Evolutionary conservation across 306 rosid genomes (phyloP), one percentile per base, ranked within the genome.

Genomic region (Alnus rubra): DNA sequence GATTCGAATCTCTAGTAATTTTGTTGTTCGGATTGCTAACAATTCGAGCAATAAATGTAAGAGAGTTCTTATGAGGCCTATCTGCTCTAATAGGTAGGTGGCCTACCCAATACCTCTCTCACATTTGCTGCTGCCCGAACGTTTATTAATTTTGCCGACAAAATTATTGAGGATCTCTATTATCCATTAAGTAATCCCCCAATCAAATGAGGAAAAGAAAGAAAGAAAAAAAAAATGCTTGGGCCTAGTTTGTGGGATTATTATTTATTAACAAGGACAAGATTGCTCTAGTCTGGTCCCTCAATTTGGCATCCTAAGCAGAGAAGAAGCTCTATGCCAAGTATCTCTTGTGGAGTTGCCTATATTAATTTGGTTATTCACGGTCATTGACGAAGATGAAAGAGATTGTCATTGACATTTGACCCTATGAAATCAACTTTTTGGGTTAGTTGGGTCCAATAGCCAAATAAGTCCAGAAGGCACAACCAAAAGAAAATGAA

Each of bases 361-460:
- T 65, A 10, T 55, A 50, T 31, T 2, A 7, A 35, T 13, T 0
- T 5, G n/a, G 72, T 10, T 50, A 59, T 16, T 33, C 44, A 71
- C 33, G 63, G 45, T 55, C 39, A 75, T 75, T 69, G 65, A 76
- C 59, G 16, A 81, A 60, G 13, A 65, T 76, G 77, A 58, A 75
- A 69, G 47, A 62, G 56, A 30, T 14, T 1, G 35, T 47, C 35
- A 55, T 31, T 53, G 80, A 59, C 28, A 23, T 23, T 23, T 23
- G 28, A 23, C 67, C 70, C 37, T 23, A 60, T 42, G n/a, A 53
- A 77, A 69, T 69, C 47, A 76, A 19, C 49, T 18, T 73, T 77
- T 49, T 58, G 37, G 55, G 30, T 45, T 71, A 68, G 62, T 56
- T 74, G 79, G 76, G 31, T 68, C 79, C 82, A 77, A 45, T 67